Base-by-base conservation (phyloP, 2,329 filamentous ascomycete genomes). In the Epichloe amarillans region DNA sequence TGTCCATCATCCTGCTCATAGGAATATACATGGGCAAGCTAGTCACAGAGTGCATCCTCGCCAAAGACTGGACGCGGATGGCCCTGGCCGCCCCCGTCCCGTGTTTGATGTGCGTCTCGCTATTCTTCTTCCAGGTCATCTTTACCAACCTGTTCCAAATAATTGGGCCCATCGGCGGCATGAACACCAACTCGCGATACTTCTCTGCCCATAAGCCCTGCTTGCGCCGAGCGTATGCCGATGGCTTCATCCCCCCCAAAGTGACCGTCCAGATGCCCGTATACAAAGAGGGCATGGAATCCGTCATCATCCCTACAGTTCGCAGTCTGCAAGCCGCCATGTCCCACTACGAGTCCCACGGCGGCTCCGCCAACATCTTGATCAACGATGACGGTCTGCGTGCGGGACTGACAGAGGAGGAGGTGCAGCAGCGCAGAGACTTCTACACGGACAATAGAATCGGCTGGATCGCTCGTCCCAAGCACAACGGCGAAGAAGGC, bases 311-410 rank as follows among this genome's bases (percentile, higher is more conserved):
- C 10, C 74, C 74, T 5, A 77, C 74, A 0, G 65, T 76, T 41
- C 62, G 68, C 40, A 73, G 69, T 48, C 61, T 76, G 41, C 72
- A 74, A 55, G 66, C 69, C 1, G 73, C 73, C 17, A 74, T 76
- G 46, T 71, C 69, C 1, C 69, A 69, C 48, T 76, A 76, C 55
- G 72, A 75, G 55, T 66, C 69, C 45, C 69, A 72, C 47, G 66
- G 66, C 52, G 70, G 69, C 41, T 63, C 69, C 12, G 70, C 71
- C 6, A 69, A 65, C 30, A 80, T 83, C 53, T 80, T 82, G 56
- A 64, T 82, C 61, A 81, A 82, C 58, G 79, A 83, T 54, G 79
- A 83, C 56, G 79, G 79, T 50, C 74, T 82, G 68, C 77, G 80
- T 55, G 61, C 77, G 7, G 58, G 59, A 7, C 60, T 82, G 21